Base-by-base conservation (phyloP, 148 eudicot species). In the Hydrangea macrophylla region DNA sequence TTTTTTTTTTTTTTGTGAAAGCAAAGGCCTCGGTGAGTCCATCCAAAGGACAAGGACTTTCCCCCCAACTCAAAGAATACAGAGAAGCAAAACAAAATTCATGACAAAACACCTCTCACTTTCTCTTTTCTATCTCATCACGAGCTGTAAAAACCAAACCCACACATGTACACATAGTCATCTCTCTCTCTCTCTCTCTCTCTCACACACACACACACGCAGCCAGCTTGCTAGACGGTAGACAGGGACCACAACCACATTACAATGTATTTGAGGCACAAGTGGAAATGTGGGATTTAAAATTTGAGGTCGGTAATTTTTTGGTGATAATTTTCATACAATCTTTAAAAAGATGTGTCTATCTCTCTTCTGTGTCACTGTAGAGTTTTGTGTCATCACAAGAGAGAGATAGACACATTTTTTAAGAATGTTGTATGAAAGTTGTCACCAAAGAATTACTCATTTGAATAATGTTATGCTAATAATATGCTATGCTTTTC, bases 81-180 rank as follows among this genome's bases (percentile, higher is more conserved):
- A 70, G 62, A 62, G 51, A 65, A 72, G 72, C 70, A 55, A 54
- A 54, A 58, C 1, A 26, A 66, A 70, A 45, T 70, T 66, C 70
- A 65, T 60, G 78, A 73, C 81, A 81, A 73, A 81, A 67, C 10
- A 1, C 23, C 15, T 67, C 25, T 56, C 60, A 50, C 25, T 71
- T 10, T n/a, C 53, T 11, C 30, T 28, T 71, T 68, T 68, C 50
- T 76, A 57, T 75, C 73, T 65, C 77, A 15, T 80, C 83, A 73
- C 80, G 75, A 70, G 80, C 77, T 71, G 70, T 35, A 70, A 67
- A 61, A 42, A 17, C 33, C 6, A 35, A 8, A 12, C 60, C 50
- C 65, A 57, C 70, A 27, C 66, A 42, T 55, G 28, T 20, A 55
- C 63, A 57, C 69, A 64, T 0, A 32, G n/a, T 9, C 53, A 13